Base-by-base conservation (phyloP, 768 basidiomycete species). In the Rhodotorula diobovata region DNA sequence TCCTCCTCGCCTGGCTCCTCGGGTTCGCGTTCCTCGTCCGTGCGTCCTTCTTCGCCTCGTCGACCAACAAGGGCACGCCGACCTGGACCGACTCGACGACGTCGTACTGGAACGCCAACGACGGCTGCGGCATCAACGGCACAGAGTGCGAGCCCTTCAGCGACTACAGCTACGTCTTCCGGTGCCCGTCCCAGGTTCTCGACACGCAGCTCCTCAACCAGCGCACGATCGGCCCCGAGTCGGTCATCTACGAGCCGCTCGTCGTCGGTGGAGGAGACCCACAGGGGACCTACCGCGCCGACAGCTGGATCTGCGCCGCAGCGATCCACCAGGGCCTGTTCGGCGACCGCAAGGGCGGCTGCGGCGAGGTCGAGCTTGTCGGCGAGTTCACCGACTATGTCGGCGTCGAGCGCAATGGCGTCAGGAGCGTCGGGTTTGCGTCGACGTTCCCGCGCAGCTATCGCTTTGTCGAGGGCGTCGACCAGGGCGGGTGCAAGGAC, bases 181-280 rank as follows among this genome's bases (percentile, higher is more conserved):
- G 91, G 23, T 94, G 91, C 79, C 91, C 90, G 10, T 88, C 90
- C 10, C 86, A 86, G 63, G 90, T 90, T 76, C 81, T 83, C 58
- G 80, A 80, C 34, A 85, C 88, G 55, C 84, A 87, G 55, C 81
- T 91, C 53, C 85, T 87, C 74, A 91, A 92, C 77, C 86, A 87
- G 25, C 83, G 90, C 61, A 85, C 89, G 0, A 84, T 94, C 35
- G 91, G 92, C 34, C 80, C 85, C 60, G 80, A 86, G 66, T 83
- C 87, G 71, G 83, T 88, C 46, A 86, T 85, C 57, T 90, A 86
- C 74, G 84, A 85, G 32, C 90, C 91, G 14, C 82, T 93, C 34
- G 83, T 93, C 58, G 88, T 93, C 4, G 91, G 92, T n/a, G 92
- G 92, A 28, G 90, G 91, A 5, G 90, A 91, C 80, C 71, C 71